These are phyloP conservation scores for Fagopyrum tataricum DNA, from an alignment of 148 eudicot species.

Conservation along the genomic window DNA sequence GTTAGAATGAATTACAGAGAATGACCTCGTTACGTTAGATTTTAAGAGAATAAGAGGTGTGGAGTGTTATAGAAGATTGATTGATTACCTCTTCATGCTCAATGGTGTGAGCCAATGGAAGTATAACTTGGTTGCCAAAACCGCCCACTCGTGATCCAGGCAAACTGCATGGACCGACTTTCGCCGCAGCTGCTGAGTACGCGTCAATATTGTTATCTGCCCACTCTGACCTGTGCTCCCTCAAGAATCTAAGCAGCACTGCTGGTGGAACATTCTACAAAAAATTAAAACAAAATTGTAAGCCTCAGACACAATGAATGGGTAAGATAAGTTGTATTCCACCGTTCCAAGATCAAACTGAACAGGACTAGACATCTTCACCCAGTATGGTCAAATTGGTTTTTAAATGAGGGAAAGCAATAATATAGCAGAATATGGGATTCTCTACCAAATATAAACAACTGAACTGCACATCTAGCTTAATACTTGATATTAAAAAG, in stretches of 20 bases:
- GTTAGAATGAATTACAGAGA: not conserved
- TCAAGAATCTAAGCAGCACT: conserved; percentile 73
- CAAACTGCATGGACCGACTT: conserved; percentile 78
- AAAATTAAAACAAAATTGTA: not conserved
- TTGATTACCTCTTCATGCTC: conserved; percentile 83
- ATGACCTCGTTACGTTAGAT: not conserved
- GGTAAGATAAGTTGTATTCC: too few relatives aligned
- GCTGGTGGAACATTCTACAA: conserved; percentile 96
- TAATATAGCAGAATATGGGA: too few relatives aligned
- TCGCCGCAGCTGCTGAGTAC: conserved; percentile 82
- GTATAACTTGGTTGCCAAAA: conserved; percentile 83
- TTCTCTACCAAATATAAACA: too few relatives aligned
- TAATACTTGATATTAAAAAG: too few relatives aligned
- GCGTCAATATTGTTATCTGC: conserved; percentile 89
- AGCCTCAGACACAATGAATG: not conserved
- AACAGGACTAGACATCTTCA: too few relatives aligned
- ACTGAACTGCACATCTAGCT: too few relatives aligned
- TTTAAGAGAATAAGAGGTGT: not conserved
- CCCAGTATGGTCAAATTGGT: not conserved
- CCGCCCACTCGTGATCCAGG: conserved; percentile 67
- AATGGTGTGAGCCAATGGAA: conserved; percentile 86
- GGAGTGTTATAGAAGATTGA: not conserved
- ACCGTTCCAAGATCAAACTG: too few relatives aligned
- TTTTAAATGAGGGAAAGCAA: too few relatives aligned
- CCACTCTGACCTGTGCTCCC: conserved; percentile 99